These are phyloP conservation scores for Gossypium trilobum DNA, from an alignment of 441 rosid species.

Conservation along the genomic window DNA sequence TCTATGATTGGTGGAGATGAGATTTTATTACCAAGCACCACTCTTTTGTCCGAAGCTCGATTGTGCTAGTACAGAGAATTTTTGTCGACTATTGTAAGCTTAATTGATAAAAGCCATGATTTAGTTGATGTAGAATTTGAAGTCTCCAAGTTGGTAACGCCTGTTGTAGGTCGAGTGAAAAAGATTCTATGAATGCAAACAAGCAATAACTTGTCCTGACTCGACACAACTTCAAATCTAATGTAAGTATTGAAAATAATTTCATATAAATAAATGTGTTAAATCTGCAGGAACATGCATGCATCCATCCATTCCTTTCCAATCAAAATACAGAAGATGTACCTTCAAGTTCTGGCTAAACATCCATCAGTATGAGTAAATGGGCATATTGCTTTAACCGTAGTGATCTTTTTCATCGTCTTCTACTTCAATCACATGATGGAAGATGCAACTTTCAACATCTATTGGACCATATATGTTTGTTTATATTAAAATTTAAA, in stretches of 20 bases:
- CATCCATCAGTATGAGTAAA: too few species aligned
- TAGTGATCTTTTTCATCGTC: background rate
- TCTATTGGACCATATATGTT: background rate
- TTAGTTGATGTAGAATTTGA: background rate
- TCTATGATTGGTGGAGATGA: conserved; percentile 51
- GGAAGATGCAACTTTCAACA: background rate
- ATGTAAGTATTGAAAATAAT: background rate
- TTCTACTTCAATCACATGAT: background rate
- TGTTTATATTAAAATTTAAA: too few species aligned
- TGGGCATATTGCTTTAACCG: background rate
- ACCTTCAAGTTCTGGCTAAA: background rate
- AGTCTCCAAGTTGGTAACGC: background rate
- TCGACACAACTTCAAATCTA: too few species aligned
- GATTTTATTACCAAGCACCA: background rate
- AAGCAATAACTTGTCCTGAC: too few species aligned
- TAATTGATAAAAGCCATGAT: background rate
- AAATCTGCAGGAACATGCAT: too few species aligned
- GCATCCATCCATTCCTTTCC: too few species aligned
- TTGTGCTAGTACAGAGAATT: background rate
- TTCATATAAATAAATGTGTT: background rate
- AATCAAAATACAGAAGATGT: background rate
- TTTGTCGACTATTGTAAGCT: background rate
- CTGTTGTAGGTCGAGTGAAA: too few species aligned
- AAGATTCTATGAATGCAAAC: too few species aligned
- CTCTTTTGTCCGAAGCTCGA: background rate